Conservation (phyloP, 306 rosid species). For the Cajanus cajan region DNA sequence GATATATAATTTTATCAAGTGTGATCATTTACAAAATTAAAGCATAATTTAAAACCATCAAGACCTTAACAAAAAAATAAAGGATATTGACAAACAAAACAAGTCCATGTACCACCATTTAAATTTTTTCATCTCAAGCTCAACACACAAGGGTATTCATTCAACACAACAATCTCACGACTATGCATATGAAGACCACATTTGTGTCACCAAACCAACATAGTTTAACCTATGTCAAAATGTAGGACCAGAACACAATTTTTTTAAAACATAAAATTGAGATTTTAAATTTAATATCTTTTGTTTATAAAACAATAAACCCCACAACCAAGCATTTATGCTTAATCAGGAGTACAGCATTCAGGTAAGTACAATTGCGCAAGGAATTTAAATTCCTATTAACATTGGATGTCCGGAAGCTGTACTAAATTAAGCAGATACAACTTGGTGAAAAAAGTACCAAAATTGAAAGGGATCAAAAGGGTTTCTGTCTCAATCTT, state of each 20-base stretch:
- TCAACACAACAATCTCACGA: too few relatives aligned
- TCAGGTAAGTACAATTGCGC: constrained; percentile 17
- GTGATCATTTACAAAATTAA: too few relatives aligned
- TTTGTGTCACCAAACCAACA: not conserved
- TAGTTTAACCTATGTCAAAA: not conserved
- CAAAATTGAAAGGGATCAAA: constrained; percentile 51
- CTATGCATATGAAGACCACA: too few relatives aligned
- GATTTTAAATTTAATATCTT: not conserved
- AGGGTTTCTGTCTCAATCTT: constrained; percentile 41
- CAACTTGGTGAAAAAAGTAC: constrained; percentile 40
- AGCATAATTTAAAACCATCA: too few relatives aligned
- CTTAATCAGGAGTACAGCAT: constrained; percentile 10
- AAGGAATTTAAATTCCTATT: constrained; percentile 2
- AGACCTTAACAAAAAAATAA: too few relatives aligned
- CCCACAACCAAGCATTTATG: not conserved
- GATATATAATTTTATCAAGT: too few relatives aligned
- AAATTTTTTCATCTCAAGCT: too few relatives aligned
- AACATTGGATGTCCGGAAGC: not conserved
- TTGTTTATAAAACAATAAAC: not conserved
- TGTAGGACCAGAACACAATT: not conserved
- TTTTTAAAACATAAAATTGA: not conserved
- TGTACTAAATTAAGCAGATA: constrained; percentile 46
- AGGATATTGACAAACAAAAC: too few relatives aligned
- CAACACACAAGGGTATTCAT: too few relatives aligned
- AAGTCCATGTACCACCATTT: too few relatives aligned